phyloP scores from a whole-genome alignment of 164 flowering plant species.

The Vitis rotundifolia region DNA sequence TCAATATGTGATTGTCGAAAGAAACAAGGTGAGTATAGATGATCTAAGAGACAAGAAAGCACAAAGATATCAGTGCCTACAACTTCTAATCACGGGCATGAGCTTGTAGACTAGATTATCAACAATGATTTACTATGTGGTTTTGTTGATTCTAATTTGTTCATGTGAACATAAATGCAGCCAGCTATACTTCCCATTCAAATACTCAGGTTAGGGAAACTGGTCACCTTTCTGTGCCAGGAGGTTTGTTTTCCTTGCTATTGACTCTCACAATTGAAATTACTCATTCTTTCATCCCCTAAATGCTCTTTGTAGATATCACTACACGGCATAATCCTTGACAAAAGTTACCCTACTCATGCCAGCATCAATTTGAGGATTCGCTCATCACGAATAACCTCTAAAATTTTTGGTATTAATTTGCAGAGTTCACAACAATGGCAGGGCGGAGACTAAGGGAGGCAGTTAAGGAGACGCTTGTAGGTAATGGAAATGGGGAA shows the following conservation, averaged over 20 bases:
- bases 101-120: too few relatives aligned
- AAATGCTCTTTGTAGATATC: too few relatives aligned
- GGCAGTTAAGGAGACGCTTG: conserved; percentile 55
- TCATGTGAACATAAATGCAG: conserved; percentile 27
- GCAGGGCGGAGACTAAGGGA: conserved; percentile 65
- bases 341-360: too few relatives aligned
- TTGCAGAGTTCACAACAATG: conserved; percentile 69
- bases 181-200: conserved; percentile 73
- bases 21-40: too few relatives aligned
- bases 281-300: neutral
- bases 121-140: too few relatives aligned
- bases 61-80: too few relatives aligned
- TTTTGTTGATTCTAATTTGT: too few relatives aligned
- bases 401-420: neutral
- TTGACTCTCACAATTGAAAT: neutral
- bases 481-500: conserved; percentile 39
- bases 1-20: too few relatives aligned
- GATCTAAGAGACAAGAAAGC: too few relatives aligned
- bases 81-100: too few relatives aligned
- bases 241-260: conserved; percentile 37
- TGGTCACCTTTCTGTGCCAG: conserved; percentile 65
- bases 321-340: too few relatives aligned
- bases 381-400: neutral
- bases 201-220: conserved; percentile 57
- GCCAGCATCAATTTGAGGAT: too few relatives aligned